Evolutionary conservation across 768 basidiomycete species (phyloP).

Genomic region (Kwoniella dendrophila): DNA sequence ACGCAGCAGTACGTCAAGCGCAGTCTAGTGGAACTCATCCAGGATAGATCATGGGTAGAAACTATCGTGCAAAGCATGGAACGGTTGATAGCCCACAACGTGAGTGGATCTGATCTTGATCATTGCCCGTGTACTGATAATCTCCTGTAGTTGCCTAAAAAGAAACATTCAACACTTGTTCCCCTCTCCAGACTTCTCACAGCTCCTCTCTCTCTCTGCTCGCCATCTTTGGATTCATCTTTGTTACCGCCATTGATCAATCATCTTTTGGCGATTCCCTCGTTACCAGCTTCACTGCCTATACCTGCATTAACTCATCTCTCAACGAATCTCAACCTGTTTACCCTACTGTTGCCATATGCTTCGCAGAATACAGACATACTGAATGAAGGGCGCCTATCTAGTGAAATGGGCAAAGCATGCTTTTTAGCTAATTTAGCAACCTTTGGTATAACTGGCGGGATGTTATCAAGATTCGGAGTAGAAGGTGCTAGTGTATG

Average conservation of each 20-base stretch:
- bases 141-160: constrained; percentile 59
- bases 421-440: constrained; percentile 70
- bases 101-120: constrained; percentile 10
- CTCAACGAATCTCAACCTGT: constrained; percentile 67
- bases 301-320: constrained; percentile 65
- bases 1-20: neutral
- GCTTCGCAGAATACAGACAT: constrained; percentile 30
- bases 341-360: constrained; percentile 48
- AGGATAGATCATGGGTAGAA: constrained; percentile 39
- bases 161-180: constrained; percentile 62
- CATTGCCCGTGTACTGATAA: neutral
- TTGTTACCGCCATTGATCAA: constrained; percentile 60
- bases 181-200: constrained; percentile 61
- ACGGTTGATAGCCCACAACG: constrained; percentile 28
- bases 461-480: constrained; percentile 38
- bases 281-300: constrained; percentile 73
- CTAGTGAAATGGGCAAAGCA: constrained; percentile 45
- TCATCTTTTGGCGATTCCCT: constrained; percentile 69
- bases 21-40: constrained; percentile 7
- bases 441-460: constrained; percentile 50
- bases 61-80: constrained; percentile 33
- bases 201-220: constrained; percentile 57
- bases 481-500: constrained; percentile 28
- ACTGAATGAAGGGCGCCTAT: constrained; percentile 27
- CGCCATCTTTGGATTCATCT: constrained; percentile 47